Evolutionary conservation across 768 basidiomycete genomes (phyloP).

Genomic region (Kwoniella dendrophila): DNA sequence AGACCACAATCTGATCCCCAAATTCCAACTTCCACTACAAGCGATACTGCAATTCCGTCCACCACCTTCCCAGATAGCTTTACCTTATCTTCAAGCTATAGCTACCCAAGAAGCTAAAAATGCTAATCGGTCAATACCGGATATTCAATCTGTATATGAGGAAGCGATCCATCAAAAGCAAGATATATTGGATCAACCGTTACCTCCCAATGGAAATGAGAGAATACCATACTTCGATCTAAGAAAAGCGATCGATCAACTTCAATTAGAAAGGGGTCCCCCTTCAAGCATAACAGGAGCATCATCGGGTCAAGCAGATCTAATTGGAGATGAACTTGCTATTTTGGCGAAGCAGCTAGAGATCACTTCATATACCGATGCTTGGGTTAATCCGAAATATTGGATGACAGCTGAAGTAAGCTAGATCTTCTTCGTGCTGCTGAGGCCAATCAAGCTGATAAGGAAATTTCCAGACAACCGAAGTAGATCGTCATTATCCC

Average conservation of each 20-base stretch:
- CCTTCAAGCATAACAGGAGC: neutral
- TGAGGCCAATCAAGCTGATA: neutral
- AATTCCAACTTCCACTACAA: constrained; percentile 75
- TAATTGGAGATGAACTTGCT: neutral
- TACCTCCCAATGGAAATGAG: constrained; percentile 55
- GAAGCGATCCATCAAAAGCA: constrained; percentile 39
- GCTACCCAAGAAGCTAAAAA: constrained; percentile 53
- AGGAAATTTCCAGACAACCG: constrained; percentile 23
- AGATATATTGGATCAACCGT: constrained; percentile 49
- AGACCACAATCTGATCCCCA: constrained; percentile 63
- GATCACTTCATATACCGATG: constrained; percentile 63
- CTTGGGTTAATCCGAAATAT: constrained; percentile 58
- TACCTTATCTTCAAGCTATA: constrained; percentile 70
- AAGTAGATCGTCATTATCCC: constrained; percentile 55
- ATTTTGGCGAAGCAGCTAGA: constrained; percentile 33
- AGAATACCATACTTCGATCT: constrained; percentile 62
- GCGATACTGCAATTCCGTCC: constrained; percentile 68
- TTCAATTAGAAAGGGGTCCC: constrained; percentile 61
- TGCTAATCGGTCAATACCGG: constrained; percentile 11
- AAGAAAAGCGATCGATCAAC: constrained; percentile 65
- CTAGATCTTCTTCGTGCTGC: neutral
- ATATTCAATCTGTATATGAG: constrained; percentile 29
- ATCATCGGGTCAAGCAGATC: neutral
- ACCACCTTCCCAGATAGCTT: constrained; percentile 63
- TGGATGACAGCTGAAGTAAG: constrained; percentile 59